Conservation (phyloP, 805 yeast species). For the Candida xiaguanensis region DNA sequence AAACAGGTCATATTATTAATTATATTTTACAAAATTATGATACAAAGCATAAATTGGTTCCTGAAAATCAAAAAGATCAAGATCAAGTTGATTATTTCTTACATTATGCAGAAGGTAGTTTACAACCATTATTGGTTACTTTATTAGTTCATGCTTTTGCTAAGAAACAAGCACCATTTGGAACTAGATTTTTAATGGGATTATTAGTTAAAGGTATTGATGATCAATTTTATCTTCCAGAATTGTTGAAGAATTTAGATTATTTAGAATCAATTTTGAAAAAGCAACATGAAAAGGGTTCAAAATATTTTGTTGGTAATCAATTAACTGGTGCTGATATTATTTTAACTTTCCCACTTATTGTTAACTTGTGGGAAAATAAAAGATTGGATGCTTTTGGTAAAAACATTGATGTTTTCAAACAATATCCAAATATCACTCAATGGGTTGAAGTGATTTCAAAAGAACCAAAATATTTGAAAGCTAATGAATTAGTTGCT, state of each 20-base stretch:
- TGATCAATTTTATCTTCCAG: conserved; percentile 22
- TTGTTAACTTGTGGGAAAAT: conserved; percentile 25
- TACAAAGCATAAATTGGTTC: conserved; percentile 30
- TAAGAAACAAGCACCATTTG: conserved; percentile 24
- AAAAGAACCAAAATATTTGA: conserved; percentile 12
- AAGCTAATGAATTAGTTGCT: conserved; percentile 13
- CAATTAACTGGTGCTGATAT: conserved; percentile 57
- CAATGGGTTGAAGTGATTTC: conserved; percentile 19
- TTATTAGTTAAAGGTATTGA: conserved; percentile 20
- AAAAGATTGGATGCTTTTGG: conserved; percentile 12
- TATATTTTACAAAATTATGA: conserved; percentile 53
- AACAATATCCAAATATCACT: conserved; percentile 19
- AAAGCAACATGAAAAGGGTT: conserved; percentile 16
- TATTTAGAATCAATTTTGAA: conserved; percentile 27
- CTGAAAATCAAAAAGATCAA: conserved; percentile 35
- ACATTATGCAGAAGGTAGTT: conserved; percentile 60
- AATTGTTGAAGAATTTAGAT: conserved; percentile 18
- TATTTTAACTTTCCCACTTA: conserved; percentile 46
- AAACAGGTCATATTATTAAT: conserved; percentile 57
- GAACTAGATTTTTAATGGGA: conserved; percentile 19
- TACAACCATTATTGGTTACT: conserved; percentile 46
- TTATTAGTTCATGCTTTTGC: conserved; percentile 28
- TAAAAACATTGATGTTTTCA: conserved; percentile 6
- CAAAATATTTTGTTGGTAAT: conserved; percentile 45
- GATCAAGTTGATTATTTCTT: conserved; percentile 48